Base-by-base conservation (phyloP, 345 rosid genomes). In the Eucalyptus pauciflora region DNA sequence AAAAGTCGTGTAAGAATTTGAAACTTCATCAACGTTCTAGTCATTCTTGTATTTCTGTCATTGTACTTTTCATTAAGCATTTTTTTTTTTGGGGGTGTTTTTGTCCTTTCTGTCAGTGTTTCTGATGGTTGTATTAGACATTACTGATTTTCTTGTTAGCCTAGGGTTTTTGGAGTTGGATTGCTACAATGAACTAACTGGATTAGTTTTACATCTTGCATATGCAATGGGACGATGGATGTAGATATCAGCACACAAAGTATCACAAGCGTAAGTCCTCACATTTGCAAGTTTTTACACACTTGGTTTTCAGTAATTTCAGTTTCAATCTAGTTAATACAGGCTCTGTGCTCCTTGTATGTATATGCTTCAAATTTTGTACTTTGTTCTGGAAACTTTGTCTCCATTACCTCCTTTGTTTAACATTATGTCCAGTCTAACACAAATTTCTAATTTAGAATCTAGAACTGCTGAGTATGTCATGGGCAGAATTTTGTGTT, bases 181-280 rank as follows among this genome's bases (percentile, higher is more conserved):
- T 76, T 76, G 64, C 80, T 79, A 5, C 80, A 18, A 25, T 79
- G 86, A 60, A 50, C 87, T 88, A 90, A 88, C 89, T 88, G 85
- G 87, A 87, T 87, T 92, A 76, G 13, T 91, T 93, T 87, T 90
- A 87, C 87, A 50, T 93, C 91, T 93, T 94, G 94, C 96, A 95
- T 95, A 94, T 90, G 90, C 91, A 64, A 86, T 88, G 52, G 62
- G 88, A 83, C 71, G 87, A 88, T 64, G 92, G 92, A 88, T 91
- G 94, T 96, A 98, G 99, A 94, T 98, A 98, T 93, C 99, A 97
- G 92, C 99, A 98, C 91, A 98, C 99, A 33, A 98, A 98, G 93
- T 97, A 97, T 91, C 99, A 98, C 92, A 98, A 98, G 91, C 99
- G 99, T 98, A 95, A 96, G 99, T 90, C 76, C 89, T 87, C 90